A percentile compares a stretch with the other conserved stretches of the same genome.
Conservation (phyloP, 2,329 filamentous ascomycete genomes). For the Scedosporium minutisporum region DNA sequence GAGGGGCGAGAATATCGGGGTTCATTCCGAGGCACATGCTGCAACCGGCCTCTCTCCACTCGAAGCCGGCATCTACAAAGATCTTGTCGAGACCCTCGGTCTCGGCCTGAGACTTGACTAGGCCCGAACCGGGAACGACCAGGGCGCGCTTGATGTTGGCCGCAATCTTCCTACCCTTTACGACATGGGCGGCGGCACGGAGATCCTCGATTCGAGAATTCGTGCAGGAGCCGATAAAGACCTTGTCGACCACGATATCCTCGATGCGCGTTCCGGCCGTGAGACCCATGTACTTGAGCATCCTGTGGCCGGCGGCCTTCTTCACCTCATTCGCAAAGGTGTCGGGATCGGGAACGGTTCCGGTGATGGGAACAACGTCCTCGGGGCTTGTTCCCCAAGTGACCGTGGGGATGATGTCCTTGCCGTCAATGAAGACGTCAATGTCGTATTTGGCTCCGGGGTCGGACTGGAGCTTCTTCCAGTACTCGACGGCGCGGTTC, state of each 20-base stretch:
- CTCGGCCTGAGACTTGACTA: constrained; percentile 89
- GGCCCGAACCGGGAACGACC: constrained; percentile 90
- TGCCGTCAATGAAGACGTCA: constrained; percentile 80
- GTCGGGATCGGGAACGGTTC: constrained; percentile 80
- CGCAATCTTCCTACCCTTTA: constrained; percentile 80
- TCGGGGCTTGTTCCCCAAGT: constrained; percentile 97
- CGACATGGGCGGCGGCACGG: constrained; percentile 73
- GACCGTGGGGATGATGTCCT: constrained; percentile 86
- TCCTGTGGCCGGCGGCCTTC: constrained; percentile 68
- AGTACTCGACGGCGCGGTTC: constrained; percentile 81
- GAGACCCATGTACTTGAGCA: constrained; percentile 94
- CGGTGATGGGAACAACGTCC: constrained; percentile 91
- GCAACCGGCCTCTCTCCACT: constrained; percentile 97
- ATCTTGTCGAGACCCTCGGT: constrained; percentile 87
- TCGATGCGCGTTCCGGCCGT: constrained; percentile 79
- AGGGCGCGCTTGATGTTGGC: constrained; percentile 86
- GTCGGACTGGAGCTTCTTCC: constrained; percentile 78
- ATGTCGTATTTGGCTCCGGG: constrained; percentile 82
- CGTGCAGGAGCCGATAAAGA: constrained; percentile 97
- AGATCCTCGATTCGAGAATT: constrained; percentile 96
- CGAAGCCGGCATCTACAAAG: constrained; percentile 84
- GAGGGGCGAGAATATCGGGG: constrained; percentile 86
- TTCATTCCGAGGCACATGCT: constrained; percentile 99
- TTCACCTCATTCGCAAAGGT: constrained; percentile 72
- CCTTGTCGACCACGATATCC: constrained; percentile 86